Base-by-base conservation (phyloP, 1,139 yeast species). In the Hemisphaericaspora lyxosophila region DNA sequence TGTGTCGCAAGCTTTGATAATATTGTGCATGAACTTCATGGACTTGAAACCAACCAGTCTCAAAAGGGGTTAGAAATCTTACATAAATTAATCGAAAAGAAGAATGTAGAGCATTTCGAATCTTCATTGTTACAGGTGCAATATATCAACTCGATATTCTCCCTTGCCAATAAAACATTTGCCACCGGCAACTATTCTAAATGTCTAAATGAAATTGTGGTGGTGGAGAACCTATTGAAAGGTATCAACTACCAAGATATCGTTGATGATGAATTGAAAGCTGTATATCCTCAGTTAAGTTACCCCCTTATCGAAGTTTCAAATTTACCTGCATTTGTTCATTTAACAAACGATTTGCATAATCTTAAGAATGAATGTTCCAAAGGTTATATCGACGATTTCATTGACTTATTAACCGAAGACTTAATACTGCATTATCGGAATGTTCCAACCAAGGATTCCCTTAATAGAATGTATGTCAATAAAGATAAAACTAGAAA, bases 121-220 rank as follows among this genome's bases (percentile, higher is more conserved):
- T 78, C 78, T 36, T 68, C 84, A 1, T 58, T 88, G 33, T 50
- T 78, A n/a, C 96, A 89, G 59, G 64, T 86, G 2, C 71, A 75
- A 38, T 65, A 68, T 8, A 64, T 82, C 1, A 47, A 74, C 26
- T 66, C 69, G 7, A 64, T 73, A 15, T 71, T 80, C 9, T 80
- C 78, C 34, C 60, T 73, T 41, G 82, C 90, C 4, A 75, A 73
- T 45, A 46, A 61, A 11, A 57, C 78, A n/a, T 76, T 67, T 51
- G 58, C 60, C 14, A 57, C 67, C 19, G 73, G 71, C 4, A 62
- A 73, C 17, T 60, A 57, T 47, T 55, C 57, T 12, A 59, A 64
- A 33, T 67, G 75, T 39, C 61, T 87, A 42, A 76, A 76, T 41
- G 66, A 75, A 40, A 70, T 85, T 1, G 75, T 79, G 26, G 65